phyloP scores from a whole-genome alignment of 1,284 basidiomycete genomes.

The Filobasidium uniguttulatum region DNA sequence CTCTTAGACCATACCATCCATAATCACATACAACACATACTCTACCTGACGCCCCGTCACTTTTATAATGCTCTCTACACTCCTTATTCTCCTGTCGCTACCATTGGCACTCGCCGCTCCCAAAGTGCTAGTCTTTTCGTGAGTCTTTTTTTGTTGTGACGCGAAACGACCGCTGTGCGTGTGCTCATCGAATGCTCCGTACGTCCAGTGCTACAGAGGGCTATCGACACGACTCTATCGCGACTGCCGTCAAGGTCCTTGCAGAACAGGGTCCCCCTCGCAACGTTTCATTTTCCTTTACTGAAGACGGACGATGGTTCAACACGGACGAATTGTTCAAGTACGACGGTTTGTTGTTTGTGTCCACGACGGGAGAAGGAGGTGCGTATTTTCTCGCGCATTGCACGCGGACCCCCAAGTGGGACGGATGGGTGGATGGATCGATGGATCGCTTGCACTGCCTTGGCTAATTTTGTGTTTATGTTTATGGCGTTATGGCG shows the following conservation, averaged over 20 bases:
- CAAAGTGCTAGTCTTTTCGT: neutral
- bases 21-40: no score
- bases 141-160: no score
- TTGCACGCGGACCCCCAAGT: no score
- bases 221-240: slow-evolving; percentile 60
- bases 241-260: slow-evolving; percentile 50
- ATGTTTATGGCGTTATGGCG: neutral
- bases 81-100: neutral
- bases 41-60: no score
- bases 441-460: neutral
- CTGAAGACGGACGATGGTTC: slow-evolving; percentile 45
- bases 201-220: slow-evolving; percentile 27
- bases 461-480: neutral
- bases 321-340: slow-evolving; percentile 44
- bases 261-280: slow-evolving; percentile 24
- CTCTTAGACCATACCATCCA: no score
- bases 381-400: slow-evolving; percentile 14
- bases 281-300: slow-evolving; percentile 48
- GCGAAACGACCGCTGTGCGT: no score
- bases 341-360: slow-evolving; percentile 57
- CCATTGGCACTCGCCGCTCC: neutral
- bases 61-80: neutral
- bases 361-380: slow-evolving; percentile 58
- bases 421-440: neutral
- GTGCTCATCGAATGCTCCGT: no score